Percentiles rank a stretch among this genome's conserved stretches.
Conservation (phyloP, 495 filamentous ascomycete species). For the Parachaetomium inaequale region DNA sequence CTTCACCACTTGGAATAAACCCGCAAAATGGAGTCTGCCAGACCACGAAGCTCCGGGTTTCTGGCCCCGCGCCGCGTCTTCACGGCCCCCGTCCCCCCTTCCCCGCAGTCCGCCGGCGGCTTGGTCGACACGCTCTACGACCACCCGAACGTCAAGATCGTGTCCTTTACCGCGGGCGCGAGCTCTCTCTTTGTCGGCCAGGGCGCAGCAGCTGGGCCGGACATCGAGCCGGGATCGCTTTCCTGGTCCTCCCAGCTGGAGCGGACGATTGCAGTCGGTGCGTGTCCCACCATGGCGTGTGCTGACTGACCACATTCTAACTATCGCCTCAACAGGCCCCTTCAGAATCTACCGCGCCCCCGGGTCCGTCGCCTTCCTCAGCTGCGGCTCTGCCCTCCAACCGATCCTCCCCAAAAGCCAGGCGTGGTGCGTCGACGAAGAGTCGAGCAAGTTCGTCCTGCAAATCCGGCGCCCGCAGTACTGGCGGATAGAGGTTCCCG, state of each 20-base stretch:
- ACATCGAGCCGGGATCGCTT: conserved; percentile 53
- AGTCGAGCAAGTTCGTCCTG: conserved; percentile 72
- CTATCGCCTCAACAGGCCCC: conserved; percentile 49
- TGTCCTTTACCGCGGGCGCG: conserved; percentile 57
- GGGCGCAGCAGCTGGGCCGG: conserved; percentile 36
- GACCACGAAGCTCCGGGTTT: conserved; percentile 26
- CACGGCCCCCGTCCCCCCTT: conserved; percentile 35
- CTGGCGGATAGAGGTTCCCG: conserved; percentile 83
- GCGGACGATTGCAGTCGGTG: conserved; percentile 75
- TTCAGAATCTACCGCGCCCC: conserved; percentile 77
- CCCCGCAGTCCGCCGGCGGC: conserved; percentile 27
- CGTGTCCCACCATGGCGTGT: conserved; percentile 17
- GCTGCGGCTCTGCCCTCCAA: conserved; percentile 73
- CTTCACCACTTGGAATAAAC: conserved; percentile 11
- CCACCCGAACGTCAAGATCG: conserved; percentile 62
- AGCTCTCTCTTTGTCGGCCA: conserved; percentile 34
- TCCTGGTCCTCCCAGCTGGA: conserved; percentile 74
- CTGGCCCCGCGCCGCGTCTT: conserved; percentile 40
- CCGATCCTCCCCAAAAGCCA: conserved; percentile 84
- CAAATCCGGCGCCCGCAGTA: conserved; percentile 75
- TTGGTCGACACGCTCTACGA: conserved; percentile 68
- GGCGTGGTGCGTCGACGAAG: conserved; percentile 87
- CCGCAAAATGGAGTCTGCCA: conserved; percentile 30
- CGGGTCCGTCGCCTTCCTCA: conserved; percentile 78
- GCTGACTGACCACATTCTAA: not conserved